phyloP scores from a whole-genome alignment of 2,329 filamentous ascomycete species.

The Paraphoma chrysanthemicola region DNA sequence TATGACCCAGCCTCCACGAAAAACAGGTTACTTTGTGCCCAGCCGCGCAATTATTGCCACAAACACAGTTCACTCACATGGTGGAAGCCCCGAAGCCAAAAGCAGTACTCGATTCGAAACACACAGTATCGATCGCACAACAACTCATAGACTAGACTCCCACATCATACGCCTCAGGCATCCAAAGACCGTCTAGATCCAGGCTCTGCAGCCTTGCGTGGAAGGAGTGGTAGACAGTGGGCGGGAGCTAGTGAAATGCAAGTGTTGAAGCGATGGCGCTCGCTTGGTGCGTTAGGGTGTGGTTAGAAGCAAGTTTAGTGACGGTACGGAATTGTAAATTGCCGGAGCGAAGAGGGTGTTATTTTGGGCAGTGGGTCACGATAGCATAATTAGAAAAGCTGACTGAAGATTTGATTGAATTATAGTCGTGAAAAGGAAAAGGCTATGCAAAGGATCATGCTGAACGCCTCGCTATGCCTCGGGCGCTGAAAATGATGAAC shows the following conservation, averaged over 20 bases:
- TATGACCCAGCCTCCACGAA: neutral
- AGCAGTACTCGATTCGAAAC: neutral
- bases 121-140: neutral
- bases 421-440: too few species aligned
- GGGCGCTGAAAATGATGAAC: neutral
- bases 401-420: too few species aligned
- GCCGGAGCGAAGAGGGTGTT: neutral
- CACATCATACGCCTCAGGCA: neutral
- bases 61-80: too few species aligned
- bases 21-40: too few species aligned
- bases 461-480: neutral
- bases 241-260: conserved; percentile 24
- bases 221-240: neutral
- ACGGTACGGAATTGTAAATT: neutral
- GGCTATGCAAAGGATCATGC: too few species aligned
- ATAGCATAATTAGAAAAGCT: neutral
- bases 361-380: neutral
- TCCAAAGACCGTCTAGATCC: conserved; percentile 11
- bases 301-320: neutral
- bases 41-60: too few species aligned
- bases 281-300: neutral
- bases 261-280: conserved; percentile 14
- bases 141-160: neutral
- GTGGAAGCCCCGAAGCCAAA: too few species aligned
- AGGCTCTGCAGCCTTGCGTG: neutral